Evolutionary conservation across 75 land plant species (phyloP), one percentile per base, ranked within the genome.

Genomic region (Selaginella moellendorffii): DNA sequence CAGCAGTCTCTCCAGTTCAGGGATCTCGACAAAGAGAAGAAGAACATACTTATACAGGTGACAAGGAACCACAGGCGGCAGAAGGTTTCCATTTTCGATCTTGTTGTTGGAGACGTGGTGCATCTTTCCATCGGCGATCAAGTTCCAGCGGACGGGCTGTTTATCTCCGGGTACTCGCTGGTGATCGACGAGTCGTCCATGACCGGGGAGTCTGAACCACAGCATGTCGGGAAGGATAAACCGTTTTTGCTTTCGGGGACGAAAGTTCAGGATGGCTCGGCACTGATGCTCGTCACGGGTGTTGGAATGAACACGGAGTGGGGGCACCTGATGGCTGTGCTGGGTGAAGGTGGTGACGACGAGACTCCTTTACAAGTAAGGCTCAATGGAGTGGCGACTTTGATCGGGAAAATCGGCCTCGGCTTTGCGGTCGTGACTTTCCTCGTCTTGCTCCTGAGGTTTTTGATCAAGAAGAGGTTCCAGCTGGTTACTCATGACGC

Each of bases 1-100:
- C 74, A 85, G 36, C 97, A 92, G 51, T 88, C 93, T 30, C 65
- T 92, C 66, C 95, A 88, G 76, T 92, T 92, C 52, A 83, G 66
- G 69, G 95, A 83, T 68, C 52, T 92, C 67, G 95, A 88, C 67
- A 85, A 81, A 52, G 96, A 88, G 77, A 92, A 92, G 63, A 89
- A 88, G 74, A 88, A 92, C 62, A 85, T 92, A 0, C 65, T 76
- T 1, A 69, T 91, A 25, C 85, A 82, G 60, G 76, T 74, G 1
- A 78, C 83, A 1, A 68, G 92, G 2, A 72, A 74, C 71, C 80
- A 83, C 27, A 71, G 36, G 21, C 76, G 93, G 28, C 83, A 80
- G 76, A 85, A 80, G 51, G 59, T 85, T 22, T 85, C 82, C 0
- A 85, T 84, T 24, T 77, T 85, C 69, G 83, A 88, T 31, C 71